phyloP scores from a whole-genome alignment of 2,329 filamentous ascomycete genomes.

The Stylonectria norvegica region DNA sequence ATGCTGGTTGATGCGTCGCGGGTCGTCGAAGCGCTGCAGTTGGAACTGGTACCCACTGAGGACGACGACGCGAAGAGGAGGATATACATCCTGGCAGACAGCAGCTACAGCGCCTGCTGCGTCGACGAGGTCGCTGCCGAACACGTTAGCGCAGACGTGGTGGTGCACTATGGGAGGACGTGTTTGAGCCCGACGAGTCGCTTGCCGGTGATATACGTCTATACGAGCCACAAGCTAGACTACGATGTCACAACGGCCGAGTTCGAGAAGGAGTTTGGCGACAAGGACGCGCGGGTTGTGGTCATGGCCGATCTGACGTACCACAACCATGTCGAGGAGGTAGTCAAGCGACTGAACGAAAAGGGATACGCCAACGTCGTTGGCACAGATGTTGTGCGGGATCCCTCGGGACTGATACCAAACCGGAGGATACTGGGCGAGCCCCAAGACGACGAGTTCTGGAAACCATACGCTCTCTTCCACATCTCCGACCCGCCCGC shows the following conservation, averaged over 20 bases:
- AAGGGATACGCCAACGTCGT: slow-evolving; percentile 69
- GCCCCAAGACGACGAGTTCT: slow-evolving; percentile 37
- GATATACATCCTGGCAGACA: slow-evolving; percentile 88
- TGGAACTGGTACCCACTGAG: slow-evolving; percentile 22
- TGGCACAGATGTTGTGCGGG: slow-evolving; percentile 68
- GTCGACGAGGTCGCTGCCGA: slow-evolving; percentile 96
- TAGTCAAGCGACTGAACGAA: slow-evolving; percentile 53
- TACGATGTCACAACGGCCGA: slow-evolving; percentile 52
- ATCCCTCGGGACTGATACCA: slow-evolving; percentile 77
- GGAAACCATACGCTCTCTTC: slow-evolving; percentile 73
- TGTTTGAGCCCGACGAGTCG: slow-evolving; percentile 88
- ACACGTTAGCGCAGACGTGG: slow-evolving; percentile 83
- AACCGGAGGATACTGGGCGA: slow-evolving; percentile 67
- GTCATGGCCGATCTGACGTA: slow-evolving; percentile 91
- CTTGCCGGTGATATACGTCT: slow-evolving; percentile 86
- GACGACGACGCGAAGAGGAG: slow-evolving; percentile 26
- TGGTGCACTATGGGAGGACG: slow-evolving; percentile 90
- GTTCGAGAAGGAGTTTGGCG: slow-evolving; percentile 67
- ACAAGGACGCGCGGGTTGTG: slow-evolving; percentile 62
- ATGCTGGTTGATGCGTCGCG: slow-evolving; percentile 85
- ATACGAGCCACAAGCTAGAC: slow-evolving; percentile 70
- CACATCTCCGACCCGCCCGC: slow-evolving; percentile 79
- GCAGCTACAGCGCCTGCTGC: slow-evolving; percentile 94
- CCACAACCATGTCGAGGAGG: slow-evolving; percentile 63
- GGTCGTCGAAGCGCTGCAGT: slow-evolving; percentile 60